Evolutionary conservation across 768 basidiomycete genomes (phyloP).

Genomic region (Chalciporus sphaerocephalus): DNA sequence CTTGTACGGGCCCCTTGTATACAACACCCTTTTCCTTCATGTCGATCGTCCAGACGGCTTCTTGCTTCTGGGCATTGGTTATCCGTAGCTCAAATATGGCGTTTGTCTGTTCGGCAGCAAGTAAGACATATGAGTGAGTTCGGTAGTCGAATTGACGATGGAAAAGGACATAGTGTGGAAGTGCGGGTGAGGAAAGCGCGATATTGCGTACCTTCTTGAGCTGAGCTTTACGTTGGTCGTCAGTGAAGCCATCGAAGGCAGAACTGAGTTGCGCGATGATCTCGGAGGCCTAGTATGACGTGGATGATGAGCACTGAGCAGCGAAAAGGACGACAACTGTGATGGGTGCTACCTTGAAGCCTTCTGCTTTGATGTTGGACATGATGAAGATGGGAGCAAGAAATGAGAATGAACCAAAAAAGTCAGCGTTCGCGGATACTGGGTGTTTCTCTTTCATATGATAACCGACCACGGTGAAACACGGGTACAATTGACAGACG

Average conservation of each 20-base stretch:
- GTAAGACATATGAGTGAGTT: not conserved
- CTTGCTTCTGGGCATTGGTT: slow-evolving; percentile 66
- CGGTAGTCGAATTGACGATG: no score
- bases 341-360: slow-evolving; percentile 56
- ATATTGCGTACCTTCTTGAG: slow-evolving; percentile 62
- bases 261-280: slow-evolving; percentile 51
- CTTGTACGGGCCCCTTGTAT: slow-evolving; percentile 55
- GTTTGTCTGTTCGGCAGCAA: slow-evolving; percentile 53
- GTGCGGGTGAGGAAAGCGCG: not conserved
- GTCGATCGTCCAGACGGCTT: slow-evolving; percentile 87
- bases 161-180: not conserved
- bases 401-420: no score
- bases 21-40: slow-evolving; percentile 79
- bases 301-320: not conserved
- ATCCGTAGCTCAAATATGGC: slow-evolving; percentile 85
- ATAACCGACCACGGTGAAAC: no score
- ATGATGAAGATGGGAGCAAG: slow-evolving; percentile 36
- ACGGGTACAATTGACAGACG: no score
- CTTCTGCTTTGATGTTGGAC: slow-evolving; percentile 68
- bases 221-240: slow-evolving; percentile 60
- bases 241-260: slow-evolving; percentile 50
- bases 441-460: not conserved
- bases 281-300: slow-evolving; percentile 54
- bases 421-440: no score
- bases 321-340: not conserved